These are phyloP conservation scores for Grosmannia penicillata DNA, from an alignment of 2,329 filamentous ascomycete species.

Conservation along the genomic window DNA sequence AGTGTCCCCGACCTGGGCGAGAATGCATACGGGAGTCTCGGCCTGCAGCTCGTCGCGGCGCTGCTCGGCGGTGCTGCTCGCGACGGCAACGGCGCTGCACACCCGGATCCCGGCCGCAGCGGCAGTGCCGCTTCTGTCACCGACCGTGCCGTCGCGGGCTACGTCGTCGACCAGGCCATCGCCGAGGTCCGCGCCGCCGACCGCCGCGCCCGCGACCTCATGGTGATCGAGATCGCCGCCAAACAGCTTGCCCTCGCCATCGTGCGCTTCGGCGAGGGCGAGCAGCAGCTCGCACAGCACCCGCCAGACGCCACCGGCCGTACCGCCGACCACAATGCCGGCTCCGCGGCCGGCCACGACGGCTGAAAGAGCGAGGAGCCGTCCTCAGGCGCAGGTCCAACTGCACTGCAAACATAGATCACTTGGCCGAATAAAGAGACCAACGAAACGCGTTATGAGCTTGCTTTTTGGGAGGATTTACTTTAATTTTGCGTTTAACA, in stretches of 20 bases:
- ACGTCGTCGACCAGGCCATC: conserved; percentile 30
- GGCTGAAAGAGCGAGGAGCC: too few relatives aligned
- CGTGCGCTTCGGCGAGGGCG: conserved; percentile 29
- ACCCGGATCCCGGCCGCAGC: background rate
- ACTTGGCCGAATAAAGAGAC: too few relatives aligned
- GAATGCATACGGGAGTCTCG: background rate
- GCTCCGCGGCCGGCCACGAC: too few relatives aligned
- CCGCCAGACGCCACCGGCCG: too few relatives aligned
- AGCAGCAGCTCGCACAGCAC: too few relatives aligned
- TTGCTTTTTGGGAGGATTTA: too few relatives aligned
- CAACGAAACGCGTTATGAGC: too few relatives aligned
- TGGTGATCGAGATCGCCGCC: conserved; percentile 37
- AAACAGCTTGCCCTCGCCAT: conserved; percentile 39
- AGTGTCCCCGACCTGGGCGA: background rate
- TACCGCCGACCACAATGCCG: too few relatives aligned
- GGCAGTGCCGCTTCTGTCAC: conserved; percentile 5
- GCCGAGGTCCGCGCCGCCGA: conserved; percentile 27
- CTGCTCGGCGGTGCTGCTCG: conserved; percentile 1
- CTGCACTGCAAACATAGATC: too few relatives aligned
- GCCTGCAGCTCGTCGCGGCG: conserved; percentile 4
- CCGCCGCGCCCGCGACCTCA: conserved; percentile 28
- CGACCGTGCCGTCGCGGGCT: conserved; percentile 24
- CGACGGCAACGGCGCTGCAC: background rate
- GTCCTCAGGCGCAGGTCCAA: too few relatives aligned
- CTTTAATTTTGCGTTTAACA: too few relatives aligned